Base-by-base conservation (phyloP, 2,329 filamentous ascomycete species). In the Colletotrichum lupini region DNA sequence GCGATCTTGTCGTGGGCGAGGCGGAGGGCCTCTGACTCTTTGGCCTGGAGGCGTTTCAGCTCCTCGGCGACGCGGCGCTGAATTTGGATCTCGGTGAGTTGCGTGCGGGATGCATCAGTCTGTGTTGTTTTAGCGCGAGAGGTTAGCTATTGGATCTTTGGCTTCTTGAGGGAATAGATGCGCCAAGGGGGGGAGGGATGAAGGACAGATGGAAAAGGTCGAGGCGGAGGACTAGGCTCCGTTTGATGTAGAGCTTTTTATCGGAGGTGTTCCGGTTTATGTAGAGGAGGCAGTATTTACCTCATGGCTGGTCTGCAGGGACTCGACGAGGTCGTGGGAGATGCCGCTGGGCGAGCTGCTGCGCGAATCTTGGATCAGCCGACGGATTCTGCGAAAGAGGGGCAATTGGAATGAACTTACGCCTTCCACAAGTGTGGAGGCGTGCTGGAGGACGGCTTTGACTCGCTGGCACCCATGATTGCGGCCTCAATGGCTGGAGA, bases 71-170 rank as follows among this genome's bases (percentile, higher is more conserved):
- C 94, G 83, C 96, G 95, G 81, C 91, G 87, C 86, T 98, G 95
- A 83, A 98, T 92, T 79, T 96, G 93, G 76, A 97, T 91, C 85
- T 98, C 96, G 82, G 95, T 86, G 80, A 92, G 88, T 85, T 94
- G 94, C 79, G 93, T 89, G 81, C 96, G 95, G 76, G 95, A 95
- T 73, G 92, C 91, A 86, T 98, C 95, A 84, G 93, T 96, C 96
- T 98, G 81, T 22, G 19, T 96, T 95, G 98, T 81, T 24, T 22
- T 46, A 16, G 52, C 75, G 78, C 2, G 37, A 19, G 55, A 42
- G 9, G 59, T 69, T 22, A 73, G 70, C 66, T 35, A 12, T 49
- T n/a, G 42, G 42, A 22, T 26, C 14, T 42, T 30, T 8, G 3
- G 14, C 12, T 60, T 52, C 5, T 37, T 30, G 6, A 2, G 14